Base-by-base conservation (phyloP, 2,329 filamentous ascomycete species). In the Neurospora sp. region DNA sequence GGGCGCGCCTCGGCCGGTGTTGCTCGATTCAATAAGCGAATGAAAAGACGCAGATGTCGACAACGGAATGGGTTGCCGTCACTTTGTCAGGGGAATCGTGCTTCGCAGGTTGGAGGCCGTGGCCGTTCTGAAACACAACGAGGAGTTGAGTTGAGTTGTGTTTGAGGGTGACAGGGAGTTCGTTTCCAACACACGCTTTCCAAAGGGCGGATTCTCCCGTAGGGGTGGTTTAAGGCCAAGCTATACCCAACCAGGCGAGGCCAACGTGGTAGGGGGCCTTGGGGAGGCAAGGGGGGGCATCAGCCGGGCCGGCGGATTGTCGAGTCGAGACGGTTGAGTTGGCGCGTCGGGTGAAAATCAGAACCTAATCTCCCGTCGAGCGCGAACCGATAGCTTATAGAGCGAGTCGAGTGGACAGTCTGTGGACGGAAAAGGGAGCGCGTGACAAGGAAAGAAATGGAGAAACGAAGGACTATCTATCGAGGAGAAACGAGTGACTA, bases 41-140 rank as follows among this genome's bases (percentile, higher is more conserved):
- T 62, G 52, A 36, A 62, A 33, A 62, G 52, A 62, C 52, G 52
- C 52, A 62, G 52, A 33, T 62, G 52, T 62, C 52, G 52, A 62
- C 52, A 62, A 62, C 52, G 6, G 15, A 15, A 62, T 62, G 28
- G 52, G 52, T 62, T 62, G 52, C 52, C 52, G 23, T 62, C 52
- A 62, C 52, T 62, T 33, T 62, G 52, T 62, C 52, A 68, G 70
- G 71, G 68, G 12, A 65, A 66, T 66, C 67, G 67, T 72, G 70
- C 68, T 72, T 72, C 69, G 71, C 67, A 70, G 71, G 73, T 46
- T 71, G 69, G 69, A 71, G 68, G 71, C 69, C 37, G 72, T 66
- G 70, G 71, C 69, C 67, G 72, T 73, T 72, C 75, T 76, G 75
- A 77, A 77, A 76, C 74, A 74, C 70, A 70, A 66, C 41, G 74